These are phyloP conservation scores for Fusarium pininemorale DNA, from an alignment of 2,329 filamentous ascomycete species.

Conservation along the genomic window DNA sequence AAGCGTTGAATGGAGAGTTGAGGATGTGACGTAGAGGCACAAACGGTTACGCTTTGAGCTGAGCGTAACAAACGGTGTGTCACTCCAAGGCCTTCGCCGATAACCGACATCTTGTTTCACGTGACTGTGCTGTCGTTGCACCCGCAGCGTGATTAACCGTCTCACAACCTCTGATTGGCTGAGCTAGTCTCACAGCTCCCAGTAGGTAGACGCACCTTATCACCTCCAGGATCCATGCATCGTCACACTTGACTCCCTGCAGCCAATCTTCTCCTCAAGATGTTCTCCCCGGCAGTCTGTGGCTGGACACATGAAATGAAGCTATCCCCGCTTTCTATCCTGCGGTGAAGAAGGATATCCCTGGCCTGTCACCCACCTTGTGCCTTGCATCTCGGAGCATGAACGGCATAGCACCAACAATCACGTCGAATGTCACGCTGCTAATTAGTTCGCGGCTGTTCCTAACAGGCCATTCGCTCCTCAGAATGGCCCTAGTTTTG, in stretches of 20 bases:
- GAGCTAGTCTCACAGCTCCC: background rate
- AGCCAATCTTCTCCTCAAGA: slow-evolving; percentile 34
- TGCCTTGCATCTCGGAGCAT: slow-evolving; percentile 31
- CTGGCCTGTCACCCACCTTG: slow-evolving; percentile 26
- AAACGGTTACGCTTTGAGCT: slow-evolving; percentile 22
- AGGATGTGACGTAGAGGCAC: slow-evolving; percentile 5
- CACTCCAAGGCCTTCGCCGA: background rate
- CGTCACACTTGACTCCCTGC: slow-evolving; percentile 23
- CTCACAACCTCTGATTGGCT: slow-evolving; percentile 23
- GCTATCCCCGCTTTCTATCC: slow-evolving; percentile 13
- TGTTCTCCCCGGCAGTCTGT: slow-evolving; percentile 21
- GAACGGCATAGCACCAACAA: slow-evolving; percentile 21
- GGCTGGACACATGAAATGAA: slow-evolving; percentile 23
- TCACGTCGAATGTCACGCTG: slow-evolving; percentile 17
- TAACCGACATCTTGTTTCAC: slow-evolving; percentile 14
- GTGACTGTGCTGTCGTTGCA: slow-evolving; percentile 23
- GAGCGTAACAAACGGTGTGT: slow-evolving; percentile 29
- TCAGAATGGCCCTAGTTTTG: slow-evolving; percentile 2
- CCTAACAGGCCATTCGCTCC: slow-evolving; percentile 24
- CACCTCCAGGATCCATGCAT: slow-evolving; percentile 32
- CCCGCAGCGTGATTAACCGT: slow-evolving; percentile 3
- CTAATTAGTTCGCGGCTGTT: slow-evolving; percentile 30
- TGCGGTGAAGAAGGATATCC: slow-evolving; percentile 15
- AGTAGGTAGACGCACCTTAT: slow-evolving; percentile 14
- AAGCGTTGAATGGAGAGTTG: background rate